phyloP scores from a whole-genome alignment of 164 flowering plant genomes.

The Tinospora cordifolia region DNA sequence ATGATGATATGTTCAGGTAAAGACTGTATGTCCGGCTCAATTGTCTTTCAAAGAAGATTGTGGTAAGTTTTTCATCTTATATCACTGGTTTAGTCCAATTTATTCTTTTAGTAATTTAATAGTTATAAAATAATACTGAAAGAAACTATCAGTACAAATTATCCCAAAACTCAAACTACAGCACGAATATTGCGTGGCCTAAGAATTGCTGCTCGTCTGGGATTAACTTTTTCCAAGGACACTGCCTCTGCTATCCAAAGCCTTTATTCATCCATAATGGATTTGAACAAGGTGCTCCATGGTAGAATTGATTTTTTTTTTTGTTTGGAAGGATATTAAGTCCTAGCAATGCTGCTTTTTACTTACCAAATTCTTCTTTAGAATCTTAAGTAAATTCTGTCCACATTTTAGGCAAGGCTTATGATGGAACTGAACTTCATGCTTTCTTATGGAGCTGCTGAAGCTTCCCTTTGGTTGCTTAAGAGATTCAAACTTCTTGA shows the following conservation, averaged over 20 bases:
- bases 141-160: neutral
- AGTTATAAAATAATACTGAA: neutral
- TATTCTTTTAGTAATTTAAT: neutral
- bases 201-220: slow-evolving; percentile 91
- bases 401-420: slow-evolving; percentile 48
- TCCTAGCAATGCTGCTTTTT: neutral
- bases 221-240: slow-evolving; percentile 58
- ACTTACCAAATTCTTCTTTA: neutral
- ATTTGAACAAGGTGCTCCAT: slow-evolving; percentile 46
- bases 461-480: slow-evolving; percentile 59
- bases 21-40: slow-evolving; percentile 64
- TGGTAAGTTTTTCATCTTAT: slow-evolving; percentile 45
- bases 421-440: slow-evolving; percentile 83
- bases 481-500: slow-evolving; percentile 57
- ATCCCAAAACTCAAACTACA: slow-evolving; percentile 24
- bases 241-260: slow-evolving; percentile 52
- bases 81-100: slow-evolving; percentile 2
- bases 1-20: slow-evolving; percentile 44
- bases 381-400: neutral
- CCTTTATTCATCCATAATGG: slow-evolving; percentile 38
- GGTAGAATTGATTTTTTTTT: neutral
- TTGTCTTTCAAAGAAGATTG: slow-evolving; percentile 72
- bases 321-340: neutral
- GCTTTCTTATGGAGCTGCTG: slow-evolving; percentile 93
- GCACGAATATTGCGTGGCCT: slow-evolving; percentile 89